Conservation (phyloP, 2,329 filamentous ascomycete genomes). For the Trichophyton equinum region DNA sequence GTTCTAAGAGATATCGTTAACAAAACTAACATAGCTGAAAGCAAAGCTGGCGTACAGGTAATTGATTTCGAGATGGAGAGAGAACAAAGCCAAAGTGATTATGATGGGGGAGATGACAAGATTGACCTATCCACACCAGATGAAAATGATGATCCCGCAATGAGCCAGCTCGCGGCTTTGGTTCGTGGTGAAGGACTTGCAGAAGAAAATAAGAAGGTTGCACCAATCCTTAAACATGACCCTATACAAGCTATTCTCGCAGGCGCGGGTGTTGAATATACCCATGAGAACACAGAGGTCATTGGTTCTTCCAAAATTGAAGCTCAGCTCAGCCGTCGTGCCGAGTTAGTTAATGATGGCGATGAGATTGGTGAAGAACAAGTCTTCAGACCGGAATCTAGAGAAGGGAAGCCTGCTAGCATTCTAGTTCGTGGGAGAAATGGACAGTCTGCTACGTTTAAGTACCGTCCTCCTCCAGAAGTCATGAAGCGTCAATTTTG, state of each 20-base stretch:
- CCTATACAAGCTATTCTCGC: slow-evolving; percentile 80
- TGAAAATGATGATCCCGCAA: slow-evolving; percentile 51
- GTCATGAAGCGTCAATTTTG: slow-evolving; percentile 77
- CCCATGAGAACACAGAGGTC: slow-evolving; percentile 91
- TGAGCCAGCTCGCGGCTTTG: slow-evolving; percentile 59
- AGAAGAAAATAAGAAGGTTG: slow-evolving; percentile 24
- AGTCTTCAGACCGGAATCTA: slow-evolving; percentile 23
- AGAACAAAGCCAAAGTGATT: slow-evolving; percentile 44
- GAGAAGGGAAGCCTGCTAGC: slow-evolving; percentile 7
- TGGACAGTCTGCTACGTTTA: slow-evolving; percentile 39
- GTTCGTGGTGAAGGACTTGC: slow-evolving; percentile 38
- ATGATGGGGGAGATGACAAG: slow-evolving; percentile 24
- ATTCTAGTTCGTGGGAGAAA: slow-evolving; percentile 12
- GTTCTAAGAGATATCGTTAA: slow-evolving; percentile 92
- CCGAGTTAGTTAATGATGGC: slow-evolving; percentile 38
- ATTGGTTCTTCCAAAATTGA: slow-evolving; percentile 89
- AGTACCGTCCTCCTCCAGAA: slow-evolving; percentile 60
- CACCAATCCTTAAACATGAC: slow-evolving; percentile 42
- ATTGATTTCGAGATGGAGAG: slow-evolving; percentile 58
- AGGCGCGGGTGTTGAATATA: slow-evolving; percentile 82
- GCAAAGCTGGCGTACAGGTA: slow-evolving; percentile 69
- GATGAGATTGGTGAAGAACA: slow-evolving; percentile 24
- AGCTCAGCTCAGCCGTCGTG: slow-evolving; percentile 64
- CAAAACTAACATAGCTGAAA: slow-evolving; percentile 94
- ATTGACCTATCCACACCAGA: slow-evolving; percentile 20